A percentile compares a stretch with the other conserved stretches of the same genome.
These are phyloP conservation scores for Amanita rimosa DNA, from an alignment of 768 basidiomycete species.

Conservation along the genomic window DNA sequence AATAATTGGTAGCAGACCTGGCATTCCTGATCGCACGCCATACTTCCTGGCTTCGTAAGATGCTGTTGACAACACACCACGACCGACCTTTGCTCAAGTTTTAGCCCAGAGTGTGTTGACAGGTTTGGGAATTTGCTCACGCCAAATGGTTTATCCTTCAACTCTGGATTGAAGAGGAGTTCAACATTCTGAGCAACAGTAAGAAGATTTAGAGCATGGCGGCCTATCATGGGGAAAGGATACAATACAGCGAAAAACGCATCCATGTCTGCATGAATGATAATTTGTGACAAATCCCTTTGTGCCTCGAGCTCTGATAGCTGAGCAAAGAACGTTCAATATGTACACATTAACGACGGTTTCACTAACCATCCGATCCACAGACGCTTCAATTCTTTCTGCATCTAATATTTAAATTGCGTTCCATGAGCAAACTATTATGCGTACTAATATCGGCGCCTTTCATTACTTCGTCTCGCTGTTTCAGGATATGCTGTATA, in stretches of 20 bases:
- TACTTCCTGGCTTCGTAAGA: conserved; percentile 88
- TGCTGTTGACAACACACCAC: conserved; percentile 79
- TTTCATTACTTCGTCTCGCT: conserved; percentile 44
- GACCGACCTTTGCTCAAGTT: conserved; percentile 47
- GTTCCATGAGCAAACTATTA: conserved; percentile 3
- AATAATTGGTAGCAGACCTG: conserved; percentile 35
- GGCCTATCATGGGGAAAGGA: background rate
- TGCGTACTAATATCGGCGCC: conserved; percentile 47
- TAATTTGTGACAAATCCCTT: conserved; percentile 70
- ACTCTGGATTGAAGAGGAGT: conserved; percentile 48
- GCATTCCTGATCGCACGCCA: conserved; percentile 92
- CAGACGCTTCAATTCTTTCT: conserved; percentile 52
- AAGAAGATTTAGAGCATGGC: background rate
- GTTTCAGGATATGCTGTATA: conserved; percentile 58
- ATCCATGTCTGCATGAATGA: conserved; percentile 96
- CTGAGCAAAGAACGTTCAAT: conserved; percentile 20
- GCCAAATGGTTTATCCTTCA: conserved; percentile 64
- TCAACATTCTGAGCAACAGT: conserved; percentile 45
- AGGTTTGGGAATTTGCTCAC: conserved; percentile 23
- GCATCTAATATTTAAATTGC: conserved; percentile 9
- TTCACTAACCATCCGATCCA: conserved; percentile 57
- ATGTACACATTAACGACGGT: background rate
- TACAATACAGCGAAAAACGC: conserved; percentile 65
- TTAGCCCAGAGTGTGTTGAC: conserved; percentile 5
- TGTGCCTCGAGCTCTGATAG: conserved; percentile 61